Conservation (phyloP, 345 rosid genomes). For the Ricinus communis region DNA sequence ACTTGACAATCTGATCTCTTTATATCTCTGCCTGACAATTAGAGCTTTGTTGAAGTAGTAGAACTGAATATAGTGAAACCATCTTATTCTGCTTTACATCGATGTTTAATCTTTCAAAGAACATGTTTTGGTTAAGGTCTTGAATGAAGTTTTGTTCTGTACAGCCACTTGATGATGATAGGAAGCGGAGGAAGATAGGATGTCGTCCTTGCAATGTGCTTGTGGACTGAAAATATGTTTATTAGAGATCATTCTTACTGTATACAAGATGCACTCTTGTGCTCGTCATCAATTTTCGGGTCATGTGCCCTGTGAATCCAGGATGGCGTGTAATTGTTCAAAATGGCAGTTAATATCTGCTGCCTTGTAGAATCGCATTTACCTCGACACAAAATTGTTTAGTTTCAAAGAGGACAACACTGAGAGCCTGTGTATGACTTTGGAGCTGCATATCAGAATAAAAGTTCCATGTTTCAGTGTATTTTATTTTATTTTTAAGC, state of each 20-base stretch:
- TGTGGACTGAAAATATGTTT: constrained; percentile 27
- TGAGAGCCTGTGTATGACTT: neutral
- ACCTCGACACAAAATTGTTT: neutral
- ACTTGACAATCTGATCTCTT: neutral
- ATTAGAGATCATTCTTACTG: neutral
- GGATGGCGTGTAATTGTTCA: neutral
- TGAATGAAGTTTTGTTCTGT: constrained; percentile 10
- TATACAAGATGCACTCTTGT: neutral
- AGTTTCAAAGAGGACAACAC: neutral
- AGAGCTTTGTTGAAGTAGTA: neutral
- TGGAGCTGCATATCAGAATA: neutral
- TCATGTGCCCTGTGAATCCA: neutral
- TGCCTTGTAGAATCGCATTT: constrained; percentile 5
- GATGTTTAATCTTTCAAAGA: neutral
- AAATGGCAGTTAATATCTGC: neutral
- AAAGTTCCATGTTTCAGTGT: neutral
- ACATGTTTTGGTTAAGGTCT: neutral
- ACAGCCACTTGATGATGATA: constrained; percentile 45
- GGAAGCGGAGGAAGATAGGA: constrained; percentile 34
- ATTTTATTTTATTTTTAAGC: neutral
- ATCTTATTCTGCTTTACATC: neutral
- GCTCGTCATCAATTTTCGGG: neutral
- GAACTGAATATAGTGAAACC: neutral
- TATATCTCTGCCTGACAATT: neutral
- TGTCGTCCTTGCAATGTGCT: constrained; percentile 45